A percentile compares a stretch with the other conserved stretches of the same genome.
These are phyloP conservation scores for Termitomyces sp. DNA, from an alignment of 768 basidiomycete species.

Conservation along the genomic window DNA sequence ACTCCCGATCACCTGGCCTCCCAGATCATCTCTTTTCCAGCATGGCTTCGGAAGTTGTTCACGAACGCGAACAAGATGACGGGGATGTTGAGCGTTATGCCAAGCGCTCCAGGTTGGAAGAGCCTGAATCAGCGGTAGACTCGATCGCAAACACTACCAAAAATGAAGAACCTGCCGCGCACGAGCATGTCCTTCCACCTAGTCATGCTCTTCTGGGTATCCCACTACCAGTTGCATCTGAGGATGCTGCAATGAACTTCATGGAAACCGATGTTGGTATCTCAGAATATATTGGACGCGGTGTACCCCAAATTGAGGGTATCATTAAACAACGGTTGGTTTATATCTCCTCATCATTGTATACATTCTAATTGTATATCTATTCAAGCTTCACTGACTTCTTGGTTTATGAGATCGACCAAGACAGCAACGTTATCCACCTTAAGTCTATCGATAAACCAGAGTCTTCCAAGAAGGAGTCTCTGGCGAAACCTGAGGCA, in stretches of 20 bases:
- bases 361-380: conserved; percentile 3
- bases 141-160: not conserved
- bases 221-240: conserved; percentile 43
- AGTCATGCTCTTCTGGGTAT: conserved; percentile 70
- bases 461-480: conserved; percentile 44
- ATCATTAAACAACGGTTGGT: conserved; percentile 95
- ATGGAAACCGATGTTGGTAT: conserved; percentile 88
- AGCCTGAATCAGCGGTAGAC: conserved; percentile 8
- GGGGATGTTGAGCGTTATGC: conserved; percentile 37
- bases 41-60: conserved; percentile 36
- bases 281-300: conserved; percentile 74
- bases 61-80: conserved; percentile 52
- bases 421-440: conserved; percentile 75
- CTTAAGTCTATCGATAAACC: conserved; percentile 78
- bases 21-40: not conserved
- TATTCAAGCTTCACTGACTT: conserved; percentile 89
- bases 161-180: conserved; percentile 10
- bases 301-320: conserved; percentile 73
- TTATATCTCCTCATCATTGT: not conserved
- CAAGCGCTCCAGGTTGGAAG: conserved; percentile 41
- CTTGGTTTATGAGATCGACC: conserved; percentile 87
- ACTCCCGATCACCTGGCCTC: conserved; percentile 7
- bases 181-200: conserved; percentile 56
- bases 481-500: conserved; percentile 12
- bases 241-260: conserved; percentile 53